phyloP scores from a whole-genome alignment of 2,329 filamentous ascomycete genomes.

The Coniochaeta prunicola region DNA sequence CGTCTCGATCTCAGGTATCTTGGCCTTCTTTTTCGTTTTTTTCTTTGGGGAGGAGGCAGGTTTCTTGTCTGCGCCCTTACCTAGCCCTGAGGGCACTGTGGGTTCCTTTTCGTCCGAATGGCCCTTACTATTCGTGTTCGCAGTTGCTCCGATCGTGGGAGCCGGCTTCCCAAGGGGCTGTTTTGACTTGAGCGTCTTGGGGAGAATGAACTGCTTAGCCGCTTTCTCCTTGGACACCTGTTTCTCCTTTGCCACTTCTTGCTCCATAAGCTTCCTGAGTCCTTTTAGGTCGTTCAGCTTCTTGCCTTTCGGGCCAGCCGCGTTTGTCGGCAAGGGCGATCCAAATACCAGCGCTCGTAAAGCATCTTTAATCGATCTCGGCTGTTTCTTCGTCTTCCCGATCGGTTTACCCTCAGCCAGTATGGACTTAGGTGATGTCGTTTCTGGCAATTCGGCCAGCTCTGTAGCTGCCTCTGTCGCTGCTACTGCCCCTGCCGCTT shows the following conservation, averaged over 20 bases:
- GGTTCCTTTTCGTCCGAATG: neutral
- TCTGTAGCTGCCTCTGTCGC: neutral
- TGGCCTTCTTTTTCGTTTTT: conserved; percentile 5
- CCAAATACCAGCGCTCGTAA: neutral
- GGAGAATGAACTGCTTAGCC: neutral
- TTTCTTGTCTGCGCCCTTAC: neutral
- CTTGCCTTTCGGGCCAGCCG: neutral
- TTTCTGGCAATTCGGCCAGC: neutral
- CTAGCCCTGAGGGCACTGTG: neutral
- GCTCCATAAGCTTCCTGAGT: neutral
- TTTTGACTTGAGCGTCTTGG: neutral
- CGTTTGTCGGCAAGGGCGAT: neutral
- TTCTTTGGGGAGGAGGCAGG: neutral
- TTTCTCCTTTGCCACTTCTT: neutral
- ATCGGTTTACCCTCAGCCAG: neutral
- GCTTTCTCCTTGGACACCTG: neutral
- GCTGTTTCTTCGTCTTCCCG: neutral
- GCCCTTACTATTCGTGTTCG: neutral
- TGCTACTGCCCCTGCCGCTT: neutral
- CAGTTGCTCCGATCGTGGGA: neutral
- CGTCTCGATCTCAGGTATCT: conserved; percentile 11
- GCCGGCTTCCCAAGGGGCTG: neutral
- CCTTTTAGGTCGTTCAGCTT: neutral
- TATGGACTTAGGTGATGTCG: neutral
- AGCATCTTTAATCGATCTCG: neutral